Evolutionary conservation across 2,329 filamentous ascomycete genomes (phyloP).

Genomic region (Botryosphaeria dothidea): DNA sequence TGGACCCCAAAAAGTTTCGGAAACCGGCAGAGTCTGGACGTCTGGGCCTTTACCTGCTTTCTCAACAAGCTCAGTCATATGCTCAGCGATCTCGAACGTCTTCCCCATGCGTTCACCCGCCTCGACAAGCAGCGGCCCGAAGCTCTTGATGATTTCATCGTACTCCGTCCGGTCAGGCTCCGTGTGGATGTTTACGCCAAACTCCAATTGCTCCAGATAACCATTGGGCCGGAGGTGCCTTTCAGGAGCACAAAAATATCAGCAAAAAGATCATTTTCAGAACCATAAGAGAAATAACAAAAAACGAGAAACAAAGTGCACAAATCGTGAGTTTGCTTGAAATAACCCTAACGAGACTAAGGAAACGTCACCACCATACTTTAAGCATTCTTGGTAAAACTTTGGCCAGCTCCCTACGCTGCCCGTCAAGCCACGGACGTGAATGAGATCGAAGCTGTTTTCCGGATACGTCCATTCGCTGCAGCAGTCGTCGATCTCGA

Average conservation of each 20-base stretch:
- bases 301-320: neutral
- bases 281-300: neutral
- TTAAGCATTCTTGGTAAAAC: conserved; percentile 37
- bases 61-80: conserved; percentile 27
- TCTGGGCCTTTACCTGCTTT: neutral
- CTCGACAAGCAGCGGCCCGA: conserved; percentile 18
- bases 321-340: neutral
- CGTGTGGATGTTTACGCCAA: conserved; percentile 30
- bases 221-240: conserved; percentile 39
- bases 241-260: neutral
- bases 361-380: neutral
- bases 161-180: conserved; percentile 23
- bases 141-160: conserved; percentile 14
- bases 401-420: conserved; percentile 43
- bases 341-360: neutral
- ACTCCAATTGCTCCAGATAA: conserved; percentile 47
- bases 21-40: neutral
- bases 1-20: neutral
- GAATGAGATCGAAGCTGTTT: conserved; percentile 41
- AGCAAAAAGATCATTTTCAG: no score
- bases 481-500: conserved; percentile 48
- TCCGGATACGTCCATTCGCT: conserved; percentile 43
- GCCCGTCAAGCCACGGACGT: conserved; percentile 43
- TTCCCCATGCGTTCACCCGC: conserved; percentile 28
- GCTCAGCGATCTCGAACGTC: conserved; percentile 31